Conservation (phyloP, 306 rosid genomes). For the Cucurbita ficifolia region DNA sequence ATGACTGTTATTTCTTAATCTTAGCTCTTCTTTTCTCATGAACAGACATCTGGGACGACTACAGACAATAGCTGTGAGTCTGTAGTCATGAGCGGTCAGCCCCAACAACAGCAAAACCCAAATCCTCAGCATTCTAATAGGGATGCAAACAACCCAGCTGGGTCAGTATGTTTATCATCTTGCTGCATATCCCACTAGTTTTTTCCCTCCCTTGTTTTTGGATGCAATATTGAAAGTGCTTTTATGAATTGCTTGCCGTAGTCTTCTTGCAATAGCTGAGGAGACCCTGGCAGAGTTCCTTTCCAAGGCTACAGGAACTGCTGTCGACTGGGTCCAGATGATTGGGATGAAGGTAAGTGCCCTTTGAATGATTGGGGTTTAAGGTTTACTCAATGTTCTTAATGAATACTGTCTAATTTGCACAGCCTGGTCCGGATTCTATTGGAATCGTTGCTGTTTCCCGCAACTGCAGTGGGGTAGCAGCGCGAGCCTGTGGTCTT, state of each 20-base stretch:
- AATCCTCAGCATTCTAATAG: constrained; percentile 76
- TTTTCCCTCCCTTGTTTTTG: neutral
- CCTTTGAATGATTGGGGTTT: neutral
- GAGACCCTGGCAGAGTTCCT: constrained; percentile 99
- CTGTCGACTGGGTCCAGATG: constrained; percentile 99
- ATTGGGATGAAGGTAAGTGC: constrained; percentile 95
- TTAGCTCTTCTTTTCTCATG: neutral
- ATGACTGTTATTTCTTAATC: neutral
- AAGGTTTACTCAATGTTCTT: neutral
- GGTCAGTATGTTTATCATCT: constrained; percentile 23
- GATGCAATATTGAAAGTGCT: neutral
- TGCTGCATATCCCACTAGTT: neutral
- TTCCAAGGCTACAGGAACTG: constrained; percentile 99
- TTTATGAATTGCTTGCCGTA: neutral
- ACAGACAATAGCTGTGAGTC: constrained; percentile 99
- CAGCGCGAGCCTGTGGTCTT: constrained; percentile 99
- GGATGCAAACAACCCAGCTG: constrained; percentile 99
- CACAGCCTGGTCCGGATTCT: constrained; percentile 99
- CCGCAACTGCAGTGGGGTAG: constrained; percentile 91
- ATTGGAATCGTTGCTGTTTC: constrained; percentile 99
- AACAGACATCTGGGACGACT: constrained; percentile 69
- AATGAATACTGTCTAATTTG: neutral
- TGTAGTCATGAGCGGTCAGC: constrained; percentile 99
- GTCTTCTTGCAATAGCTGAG: constrained; percentile 95
- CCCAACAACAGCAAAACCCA: constrained; percentile 93